A percentile compares a stretch with the other conserved stretches of the same genome.
Conservation (phyloP, 371 early-diverging fungal species). For the Nematocida ironsii region DNA sequence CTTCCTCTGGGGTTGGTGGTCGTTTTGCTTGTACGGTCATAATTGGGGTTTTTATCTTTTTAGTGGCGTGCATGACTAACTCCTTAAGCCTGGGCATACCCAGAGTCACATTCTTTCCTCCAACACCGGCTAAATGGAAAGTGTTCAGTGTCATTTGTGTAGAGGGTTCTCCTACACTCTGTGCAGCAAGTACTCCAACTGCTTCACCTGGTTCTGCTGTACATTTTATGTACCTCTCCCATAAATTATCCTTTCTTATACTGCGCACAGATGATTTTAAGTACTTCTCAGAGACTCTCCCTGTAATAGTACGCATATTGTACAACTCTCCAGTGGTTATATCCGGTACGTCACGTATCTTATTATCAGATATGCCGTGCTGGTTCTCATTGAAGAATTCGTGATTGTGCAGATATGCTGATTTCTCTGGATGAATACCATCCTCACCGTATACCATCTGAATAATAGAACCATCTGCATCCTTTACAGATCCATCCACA, state of each 20-base stretch:
- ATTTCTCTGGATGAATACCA: constrained; percentile 90
- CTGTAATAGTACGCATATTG: constrained; percentile 77
- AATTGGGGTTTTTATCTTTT: constrained; percentile 83
- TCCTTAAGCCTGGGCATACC: constrained; percentile 99
- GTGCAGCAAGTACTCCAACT: constrained; percentile 95
- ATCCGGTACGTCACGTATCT: background rate
- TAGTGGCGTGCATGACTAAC: constrained; percentile 96
- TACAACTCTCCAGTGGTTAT: constrained; percentile 14
- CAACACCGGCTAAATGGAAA: constrained; percentile 99
- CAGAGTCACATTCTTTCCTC: constrained; percentile 94
- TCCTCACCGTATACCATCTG: constrained; percentile 99
- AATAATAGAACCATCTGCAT: constrained; percentile 83
- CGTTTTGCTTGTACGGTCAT: constrained; percentile 79
- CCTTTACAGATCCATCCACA: constrained; percentile 92
- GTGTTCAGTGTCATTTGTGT: constrained; percentile 99
- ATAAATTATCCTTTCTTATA: constrained; percentile 4
- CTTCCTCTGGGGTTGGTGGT: background rate
- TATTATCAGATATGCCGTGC: background rate
- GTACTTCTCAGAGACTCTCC: constrained; percentile 82
- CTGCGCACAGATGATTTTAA: constrained; percentile 64
- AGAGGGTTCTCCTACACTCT: constrained; percentile 97
- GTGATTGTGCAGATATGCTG: constrained; percentile 74
- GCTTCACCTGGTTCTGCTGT: constrained; percentile 92
- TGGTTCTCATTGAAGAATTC: constrained; percentile 75
- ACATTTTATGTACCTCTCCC: constrained; percentile 43